phyloP scores from a whole-genome alignment of 352 stramenopile genomes.

The Phytophthora pluvialis region DNA sequence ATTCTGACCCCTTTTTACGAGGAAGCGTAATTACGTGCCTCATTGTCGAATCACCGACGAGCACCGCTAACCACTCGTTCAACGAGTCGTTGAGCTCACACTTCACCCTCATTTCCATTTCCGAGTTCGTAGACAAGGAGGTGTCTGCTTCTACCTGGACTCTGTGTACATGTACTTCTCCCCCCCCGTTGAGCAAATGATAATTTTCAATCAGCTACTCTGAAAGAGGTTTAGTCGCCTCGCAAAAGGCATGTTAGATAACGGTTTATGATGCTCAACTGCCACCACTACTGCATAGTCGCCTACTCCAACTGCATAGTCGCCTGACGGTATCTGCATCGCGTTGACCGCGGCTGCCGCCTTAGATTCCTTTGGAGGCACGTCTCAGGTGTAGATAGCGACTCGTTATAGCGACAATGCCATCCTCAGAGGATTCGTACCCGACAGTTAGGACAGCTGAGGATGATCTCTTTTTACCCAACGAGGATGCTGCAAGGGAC shows the following conservation, averaged over 20 bases:
- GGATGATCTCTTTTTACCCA: background rate
- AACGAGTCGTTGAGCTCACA: too few relatives aligned
- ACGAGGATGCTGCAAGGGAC: too few relatives aligned
- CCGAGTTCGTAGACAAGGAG: background rate
- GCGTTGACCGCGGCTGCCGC: too few relatives aligned
- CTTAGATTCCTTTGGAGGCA: too few relatives aligned
- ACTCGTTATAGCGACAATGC: too few relatives aligned
- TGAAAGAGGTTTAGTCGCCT: slow-evolving; percentile 92
- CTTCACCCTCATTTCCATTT: slow-evolving; percentile 12
- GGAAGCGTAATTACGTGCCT: slow-evolving; percentile 10
- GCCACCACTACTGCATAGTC: too few relatives aligned
- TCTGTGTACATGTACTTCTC: background rate
- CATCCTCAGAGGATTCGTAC: too few relatives aligned
- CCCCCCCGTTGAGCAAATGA: slow-evolving; percentile 69
- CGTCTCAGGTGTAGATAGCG: too few relatives aligned
- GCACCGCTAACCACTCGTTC: slow-evolving; percentile 25
- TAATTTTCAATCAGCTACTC: slow-evolving; percentile 90
- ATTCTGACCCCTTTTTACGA: slow-evolving; percentile 15
- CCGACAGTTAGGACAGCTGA: too few relatives aligned
- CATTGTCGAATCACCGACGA: slow-evolving; percentile 14
- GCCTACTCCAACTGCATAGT: too few relatives aligned
- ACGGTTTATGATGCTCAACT: slow-evolving; percentile 76
- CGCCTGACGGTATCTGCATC: too few relatives aligned
- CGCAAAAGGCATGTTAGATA: slow-evolving; percentile 81
- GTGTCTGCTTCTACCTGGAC: background rate